Evolutionary conservation across 371 early-diverging fungal genomes (phyloP).

Genomic region (Saksenaea oblongispora): DNA sequence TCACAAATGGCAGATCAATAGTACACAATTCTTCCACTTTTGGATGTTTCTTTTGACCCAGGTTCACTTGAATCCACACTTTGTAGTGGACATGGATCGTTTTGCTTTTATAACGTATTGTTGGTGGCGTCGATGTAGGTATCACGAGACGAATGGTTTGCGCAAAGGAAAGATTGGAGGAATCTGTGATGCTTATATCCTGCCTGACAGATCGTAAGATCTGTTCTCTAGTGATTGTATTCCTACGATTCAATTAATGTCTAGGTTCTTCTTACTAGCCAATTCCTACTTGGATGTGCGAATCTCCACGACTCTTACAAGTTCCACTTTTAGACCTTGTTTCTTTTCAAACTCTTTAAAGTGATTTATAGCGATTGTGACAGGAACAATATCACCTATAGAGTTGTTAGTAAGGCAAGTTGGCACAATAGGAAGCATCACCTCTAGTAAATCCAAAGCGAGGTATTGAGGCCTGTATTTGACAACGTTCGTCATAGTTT

Average conservation of each 20-base stretch:
- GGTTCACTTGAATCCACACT: constrained; percentile 20
- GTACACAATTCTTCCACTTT: constrained; percentile 6
- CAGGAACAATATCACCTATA: constrained; percentile 45
- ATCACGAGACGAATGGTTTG: constrained; percentile 33
- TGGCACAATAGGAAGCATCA: constrained; percentile 7
- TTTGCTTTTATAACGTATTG: constrained; percentile 40
- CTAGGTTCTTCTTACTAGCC: constrained; percentile 5
- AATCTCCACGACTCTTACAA: constrained; percentile 39
- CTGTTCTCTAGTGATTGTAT: constrained; percentile 17
- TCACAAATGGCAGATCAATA: constrained; percentile 41
- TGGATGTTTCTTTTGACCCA: constrained; percentile 13
- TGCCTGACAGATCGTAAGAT: constrained; percentile 19
- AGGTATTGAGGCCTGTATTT: constrained; percentile 38
- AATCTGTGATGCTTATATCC: constrained; percentile 20
- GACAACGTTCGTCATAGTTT: constrained; percentile 27
- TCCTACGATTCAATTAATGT: constrained; percentile 1
- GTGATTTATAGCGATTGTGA: constrained; percentile 34
- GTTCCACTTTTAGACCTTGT: constrained; percentile 31
- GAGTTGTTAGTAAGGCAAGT: not conserved
- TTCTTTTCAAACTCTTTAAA: constrained; percentile 29
- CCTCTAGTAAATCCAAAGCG: constrained; percentile 51
- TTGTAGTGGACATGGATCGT: constrained; percentile 42
- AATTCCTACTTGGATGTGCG: constrained; percentile 24
- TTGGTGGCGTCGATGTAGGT: constrained; percentile 50
- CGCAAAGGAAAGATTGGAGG: constrained; percentile 24